phyloP scores from a whole-genome alignment of 176 grass and related monocot species.

The Juncus effusus region DNA sequence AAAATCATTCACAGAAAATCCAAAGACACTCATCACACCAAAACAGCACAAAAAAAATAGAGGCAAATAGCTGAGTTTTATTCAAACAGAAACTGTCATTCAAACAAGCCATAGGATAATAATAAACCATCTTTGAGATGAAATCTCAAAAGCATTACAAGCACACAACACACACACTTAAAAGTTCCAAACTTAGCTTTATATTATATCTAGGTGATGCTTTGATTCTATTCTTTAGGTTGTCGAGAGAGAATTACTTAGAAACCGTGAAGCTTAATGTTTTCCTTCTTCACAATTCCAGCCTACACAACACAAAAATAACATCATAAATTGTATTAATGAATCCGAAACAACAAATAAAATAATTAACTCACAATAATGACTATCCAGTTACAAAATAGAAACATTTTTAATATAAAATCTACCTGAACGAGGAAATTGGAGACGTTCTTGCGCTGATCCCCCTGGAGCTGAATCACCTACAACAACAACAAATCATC shows the following conservation, averaged over 20 bases:
- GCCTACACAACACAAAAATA: constrained; percentile 36
- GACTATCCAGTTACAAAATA: too few relatives aligned
- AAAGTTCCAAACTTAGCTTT: constrained; percentile 3
- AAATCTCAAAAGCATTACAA: constrained; percentile 23
- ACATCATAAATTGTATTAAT: too few relatives aligned
- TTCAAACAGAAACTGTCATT: constrained; percentile 32
- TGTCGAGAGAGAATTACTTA: constrained; percentile 35
- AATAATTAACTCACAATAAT: too few relatives aligned
- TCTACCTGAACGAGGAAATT: constrained; percentile 96
- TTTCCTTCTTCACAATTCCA: constrained; percentile 97
- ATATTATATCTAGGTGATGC: background rate
- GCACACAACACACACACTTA: constrained; percentile 8
- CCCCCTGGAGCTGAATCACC: constrained; percentile 99
- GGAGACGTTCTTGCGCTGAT: constrained; percentile 98
- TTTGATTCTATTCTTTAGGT: too few relatives aligned
- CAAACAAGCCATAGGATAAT: constrained; percentile 55
- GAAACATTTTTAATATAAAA: too few relatives aligned
- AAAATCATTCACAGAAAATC: too few relatives aligned
- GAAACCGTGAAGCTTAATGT: constrained; percentile 99
- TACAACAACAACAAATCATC: constrained; percentile 9
- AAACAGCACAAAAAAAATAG: too few relatives aligned
- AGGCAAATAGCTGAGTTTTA: constrained; percentile 27
- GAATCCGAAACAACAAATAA: too few relatives aligned
- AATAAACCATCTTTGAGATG: background rate
- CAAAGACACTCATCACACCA: too few relatives aligned